Evolutionary conservation across 352 stramenopile genomes (phyloP).

Genomic region (Phytopythium montanum): DNA sequence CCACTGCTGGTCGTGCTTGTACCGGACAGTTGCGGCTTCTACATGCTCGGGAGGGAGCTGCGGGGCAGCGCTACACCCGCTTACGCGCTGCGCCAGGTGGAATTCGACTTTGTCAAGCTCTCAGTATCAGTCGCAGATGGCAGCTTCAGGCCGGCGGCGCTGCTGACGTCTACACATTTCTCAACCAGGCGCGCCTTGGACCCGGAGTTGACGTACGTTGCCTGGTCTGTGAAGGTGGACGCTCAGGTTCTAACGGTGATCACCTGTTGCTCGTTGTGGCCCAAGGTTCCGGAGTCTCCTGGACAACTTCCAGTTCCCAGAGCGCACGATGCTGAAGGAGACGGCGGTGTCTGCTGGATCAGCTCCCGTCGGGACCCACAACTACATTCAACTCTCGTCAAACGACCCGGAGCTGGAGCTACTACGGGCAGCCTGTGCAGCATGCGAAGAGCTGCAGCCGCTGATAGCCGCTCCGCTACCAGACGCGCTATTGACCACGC

Average conservation of each 20-base stretch:
- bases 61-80: slow-evolving; percentile 7
- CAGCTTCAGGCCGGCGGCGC: slow-evolving; percentile 36
- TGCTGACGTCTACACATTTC: slow-evolving; percentile 45
- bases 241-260: background rate
- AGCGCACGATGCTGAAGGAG: slow-evolving; percentile 50
- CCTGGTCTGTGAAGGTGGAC: background rate
- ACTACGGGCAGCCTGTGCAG: slow-evolving; percentile 19
- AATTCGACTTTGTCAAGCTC: slow-evolving; percentile 57
- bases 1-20: background rate
- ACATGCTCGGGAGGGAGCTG: background rate
- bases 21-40: background rate
- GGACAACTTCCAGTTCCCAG: slow-evolving; percentile 56
- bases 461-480: background rate
- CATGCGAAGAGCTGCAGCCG: slow-evolving; percentile 12
- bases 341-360: slow-evolving; percentile 15
- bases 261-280: background rate
- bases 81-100: slow-evolving; percentile 45
- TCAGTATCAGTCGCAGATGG: slow-evolving; percentile 48
- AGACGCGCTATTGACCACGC: background rate
- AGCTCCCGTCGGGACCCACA: slow-evolving; percentile 17
- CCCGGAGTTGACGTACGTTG: slow-evolving; percentile 32
- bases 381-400: slow-evolving; percentile 36
- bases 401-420: slow-evolving; percentile 40
- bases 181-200: slow-evolving; percentile 33
- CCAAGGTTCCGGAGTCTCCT: slow-evolving; percentile 44